Conservation (phyloP, 179 eudicot genomes). For the Dionaea muscipula region DNA sequence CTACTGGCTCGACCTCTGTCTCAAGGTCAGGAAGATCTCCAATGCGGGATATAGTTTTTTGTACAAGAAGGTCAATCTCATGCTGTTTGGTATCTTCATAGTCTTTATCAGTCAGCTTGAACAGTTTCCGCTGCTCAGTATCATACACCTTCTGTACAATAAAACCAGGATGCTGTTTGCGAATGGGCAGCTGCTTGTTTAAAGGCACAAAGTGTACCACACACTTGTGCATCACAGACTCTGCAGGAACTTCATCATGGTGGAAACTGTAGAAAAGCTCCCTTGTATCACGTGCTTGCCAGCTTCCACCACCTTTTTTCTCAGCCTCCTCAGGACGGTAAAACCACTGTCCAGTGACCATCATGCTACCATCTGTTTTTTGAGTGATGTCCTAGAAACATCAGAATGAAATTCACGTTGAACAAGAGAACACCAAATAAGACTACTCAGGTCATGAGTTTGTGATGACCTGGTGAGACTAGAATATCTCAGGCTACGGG, state of each 20-base stretch:
- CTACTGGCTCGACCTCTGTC: slow-evolving; percentile 34
- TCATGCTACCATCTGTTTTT: slow-evolving; percentile 43
- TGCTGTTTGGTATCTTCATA: slow-evolving; percentile 79
- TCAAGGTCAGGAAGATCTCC: slow-evolving; percentile 73
- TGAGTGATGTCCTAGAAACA: slow-evolving; percentile 56
- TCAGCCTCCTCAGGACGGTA: slow-evolving; percentile 99
- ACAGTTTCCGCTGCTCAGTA: slow-evolving; percentile 64
- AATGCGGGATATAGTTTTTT: slow-evolving; percentile 59
- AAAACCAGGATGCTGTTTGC: slow-evolving; percentile 81
- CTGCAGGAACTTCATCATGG: slow-evolving; percentile 94
- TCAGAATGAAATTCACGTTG: neutral
- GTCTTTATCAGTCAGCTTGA: slow-evolving; percentile 87
- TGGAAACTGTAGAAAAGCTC: slow-evolving; percentile 94
- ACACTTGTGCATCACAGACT: slow-evolving; percentile 95
- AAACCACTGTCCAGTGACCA: slow-evolving; percentile 94
- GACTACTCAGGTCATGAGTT: too few species aligned
- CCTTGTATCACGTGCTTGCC: slow-evolving; percentile 81
- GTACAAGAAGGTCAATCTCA: slow-evolving; percentile 79
- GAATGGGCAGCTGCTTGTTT: slow-evolving; percentile 68
- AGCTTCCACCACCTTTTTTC: slow-evolving; percentile 76
- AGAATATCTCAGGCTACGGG: too few species aligned
- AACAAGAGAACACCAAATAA: neutral
- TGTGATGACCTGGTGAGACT: too few species aligned
- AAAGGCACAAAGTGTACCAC: slow-evolving; percentile 82
- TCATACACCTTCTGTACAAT: slow-evolving; percentile 90